Percentiles rank a stretch among this genome's conserved stretches.
These are phyloP conservation scores for Rhodotorula sp. DNA, from an alignment of 1,284 basidiomycete genomes.

Conservation along the genomic window DNA sequence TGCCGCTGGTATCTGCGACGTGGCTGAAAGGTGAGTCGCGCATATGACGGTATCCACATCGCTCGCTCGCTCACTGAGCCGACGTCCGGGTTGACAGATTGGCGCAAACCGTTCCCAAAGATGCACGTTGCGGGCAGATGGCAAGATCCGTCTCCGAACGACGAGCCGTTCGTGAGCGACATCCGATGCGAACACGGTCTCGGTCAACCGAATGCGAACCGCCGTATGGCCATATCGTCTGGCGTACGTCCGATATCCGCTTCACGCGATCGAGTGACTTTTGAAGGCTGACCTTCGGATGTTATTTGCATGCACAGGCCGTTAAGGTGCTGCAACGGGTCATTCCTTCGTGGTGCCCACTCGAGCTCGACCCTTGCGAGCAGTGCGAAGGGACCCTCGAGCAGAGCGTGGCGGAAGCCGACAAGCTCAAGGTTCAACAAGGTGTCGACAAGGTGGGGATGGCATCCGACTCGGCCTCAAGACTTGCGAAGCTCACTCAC, in stretches of 20 bases:
- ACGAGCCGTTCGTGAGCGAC: constrained; percentile 58
- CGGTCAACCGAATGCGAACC: constrained; percentile 54
- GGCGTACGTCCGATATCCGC: constrained; percentile 52
- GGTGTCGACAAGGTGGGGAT: constrained; percentile 68
- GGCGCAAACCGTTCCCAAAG: constrained; percentile 65
- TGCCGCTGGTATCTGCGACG: constrained; percentile 60
- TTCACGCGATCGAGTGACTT: not conserved
- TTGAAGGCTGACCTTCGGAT: too few species aligned
- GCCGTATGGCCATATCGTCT: constrained; percentile 54
- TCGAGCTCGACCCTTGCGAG: constrained; percentile 51
- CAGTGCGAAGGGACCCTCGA: constrained; percentile 61
- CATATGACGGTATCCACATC: fast-evolving
- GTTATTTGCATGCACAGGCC: constrained; percentile 53
- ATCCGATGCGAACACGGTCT: constrained; percentile 67
- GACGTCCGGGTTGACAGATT: constrained; percentile 55
- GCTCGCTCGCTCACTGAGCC: too few species aligned
- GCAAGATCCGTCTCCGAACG: constrained; percentile 64
- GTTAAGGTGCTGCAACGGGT: constrained; percentile 57
- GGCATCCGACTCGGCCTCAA: not conserved
- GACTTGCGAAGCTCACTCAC: not conserved
- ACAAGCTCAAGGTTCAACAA: constrained; percentile 58
- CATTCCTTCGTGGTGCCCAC: constrained; percentile 63
- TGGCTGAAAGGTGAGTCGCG: constrained; percentile 66
- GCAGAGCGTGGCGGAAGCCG: constrained; percentile 55
- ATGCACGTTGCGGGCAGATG: constrained; percentile 61